Conservation (phyloP, 1,284 basidiomycete species). For the Thelephora terrestris region DNA sequence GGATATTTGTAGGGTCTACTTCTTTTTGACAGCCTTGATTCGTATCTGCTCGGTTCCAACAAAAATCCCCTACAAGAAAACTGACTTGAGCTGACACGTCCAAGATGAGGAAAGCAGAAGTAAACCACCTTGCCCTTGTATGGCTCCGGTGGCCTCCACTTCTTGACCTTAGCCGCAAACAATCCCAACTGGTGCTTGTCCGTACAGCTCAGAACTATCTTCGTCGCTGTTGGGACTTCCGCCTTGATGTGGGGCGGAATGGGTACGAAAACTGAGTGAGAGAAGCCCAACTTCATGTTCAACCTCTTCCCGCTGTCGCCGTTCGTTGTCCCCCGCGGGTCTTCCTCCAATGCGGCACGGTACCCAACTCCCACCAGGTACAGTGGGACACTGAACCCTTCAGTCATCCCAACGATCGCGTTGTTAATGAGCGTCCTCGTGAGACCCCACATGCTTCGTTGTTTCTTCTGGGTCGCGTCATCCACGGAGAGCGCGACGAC, state of each 20-base stretch:
- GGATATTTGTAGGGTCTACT: slow-evolving; percentile 41
- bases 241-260: slow-evolving; percentile 75
- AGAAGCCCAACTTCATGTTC: slow-evolving; percentile 87
- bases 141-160: slow-evolving; percentile 86
- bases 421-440: slow-evolving; percentile 86
- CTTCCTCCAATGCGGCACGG: slow-evolving; percentile 78
- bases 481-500: slow-evolving; percentile 58
- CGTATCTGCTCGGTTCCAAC: slow-evolving; percentile 83
- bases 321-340: slow-evolving; percentile 56
- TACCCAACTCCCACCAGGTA: slow-evolving; percentile 95
- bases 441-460: slow-evolving; percentile 88
- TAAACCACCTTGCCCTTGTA: slow-evolving; percentile 89
- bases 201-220: slow-evolving; percentile 57
- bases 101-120: slow-evolving; percentile 6
- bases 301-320: slow-evolving; percentile 56
- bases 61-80: slow-evolving; percentile 70
- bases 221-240: slow-evolving; percentile 61
- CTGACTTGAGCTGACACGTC: slow-evolving; percentile 1
- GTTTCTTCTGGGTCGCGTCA: slow-evolving; percentile 61
- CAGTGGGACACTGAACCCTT: slow-evolving; percentile 77
- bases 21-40: slow-evolving; percentile 92
- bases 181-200: slow-evolving; percentile 76
- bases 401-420: slow-evolving; percentile 83
- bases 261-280: slow-evolving; percentile 78
- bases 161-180: slow-evolving; percentile 82